Evolutionary conservation across 495 filamentous ascomycete genomes (phyloP).

Genomic region (Podospora fimiseda): DNA sequence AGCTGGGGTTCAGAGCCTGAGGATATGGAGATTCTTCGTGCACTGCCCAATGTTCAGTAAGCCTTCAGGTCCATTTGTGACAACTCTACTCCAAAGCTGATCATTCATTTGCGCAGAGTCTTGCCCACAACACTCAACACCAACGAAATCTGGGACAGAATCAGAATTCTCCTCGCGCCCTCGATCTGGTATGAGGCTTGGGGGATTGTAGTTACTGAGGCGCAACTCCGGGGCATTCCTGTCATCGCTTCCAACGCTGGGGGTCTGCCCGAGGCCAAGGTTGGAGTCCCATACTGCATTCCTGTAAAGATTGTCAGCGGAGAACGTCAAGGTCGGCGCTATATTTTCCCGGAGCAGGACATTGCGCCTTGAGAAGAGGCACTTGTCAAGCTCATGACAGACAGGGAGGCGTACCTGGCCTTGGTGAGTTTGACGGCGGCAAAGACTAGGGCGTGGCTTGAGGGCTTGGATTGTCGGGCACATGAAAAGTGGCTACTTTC

Average conservation of each 20-base stretch:
- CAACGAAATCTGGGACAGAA: conserved; percentile 28
- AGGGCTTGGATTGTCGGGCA: conserved; percentile 11
- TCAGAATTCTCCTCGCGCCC: conserved; percentile 26
- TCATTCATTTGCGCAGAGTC: conserved; percentile 10
- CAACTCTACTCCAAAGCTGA: background rate
- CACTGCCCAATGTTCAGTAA: conserved; percentile 22
- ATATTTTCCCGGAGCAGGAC: conserved; percentile 24
- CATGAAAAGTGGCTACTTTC: conserved; percentile 27
- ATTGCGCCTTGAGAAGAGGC: conserved; percentile 17
- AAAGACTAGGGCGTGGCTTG: conserved; percentile 17
- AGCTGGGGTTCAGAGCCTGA: conserved; percentile 24
- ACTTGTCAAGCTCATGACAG: conserved; percentile 16
- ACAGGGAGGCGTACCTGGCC: conserved; percentile 12
- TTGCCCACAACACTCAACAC: conserved; percentile 20
- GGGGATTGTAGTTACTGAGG: conserved; percentile 29
- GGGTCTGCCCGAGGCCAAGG: conserved; percentile 26
- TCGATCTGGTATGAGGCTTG: conserved; percentile 29
- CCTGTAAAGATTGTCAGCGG: conserved; percentile 25
- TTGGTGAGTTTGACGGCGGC: conserved; percentile 13
- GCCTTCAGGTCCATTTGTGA: background rate
- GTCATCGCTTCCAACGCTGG: conserved; percentile 28
- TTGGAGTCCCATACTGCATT: conserved; percentile 22
- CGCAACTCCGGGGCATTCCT: conserved; percentile 29
- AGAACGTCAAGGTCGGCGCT: conserved; percentile 16
- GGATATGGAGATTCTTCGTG: conserved; percentile 11